phyloP scores from a whole-genome alignment of 1,284 basidiomycete species.

The Stygiomarasmius scandens region DNA sequence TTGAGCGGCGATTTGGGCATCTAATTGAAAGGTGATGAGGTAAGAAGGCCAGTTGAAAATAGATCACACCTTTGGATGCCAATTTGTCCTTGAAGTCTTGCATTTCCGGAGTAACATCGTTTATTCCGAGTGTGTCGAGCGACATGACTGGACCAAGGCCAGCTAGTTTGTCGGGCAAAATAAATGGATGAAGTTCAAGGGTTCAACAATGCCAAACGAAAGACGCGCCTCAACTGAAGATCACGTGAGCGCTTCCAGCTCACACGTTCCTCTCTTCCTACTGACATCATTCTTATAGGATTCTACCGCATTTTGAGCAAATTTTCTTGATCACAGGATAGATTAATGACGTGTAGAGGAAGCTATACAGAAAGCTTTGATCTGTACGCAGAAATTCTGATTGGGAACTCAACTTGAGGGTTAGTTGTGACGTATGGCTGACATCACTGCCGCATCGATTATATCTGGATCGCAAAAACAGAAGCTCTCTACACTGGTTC shows the following conservation, averaged over 20 bases:
- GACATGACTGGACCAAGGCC: constrained; percentile 45
- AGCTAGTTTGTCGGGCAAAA: background rate
- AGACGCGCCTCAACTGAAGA: background rate
- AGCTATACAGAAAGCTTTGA: no score
- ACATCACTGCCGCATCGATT: no score
- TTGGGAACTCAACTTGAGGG: no score
- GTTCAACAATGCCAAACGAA: background rate
- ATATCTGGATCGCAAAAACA: no score
- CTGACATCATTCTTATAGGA: no score
- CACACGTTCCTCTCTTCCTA: no score
- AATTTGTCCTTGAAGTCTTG: constrained; percentile 60
- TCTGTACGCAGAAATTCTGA: no score
- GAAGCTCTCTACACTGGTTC: no score
- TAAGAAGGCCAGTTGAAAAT: background rate
- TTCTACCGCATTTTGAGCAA: no score
- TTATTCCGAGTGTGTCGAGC: constrained; percentile 56
- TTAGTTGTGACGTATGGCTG: no score
- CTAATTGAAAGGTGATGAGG: constrained; percentile 34
- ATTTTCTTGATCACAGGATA: no score
- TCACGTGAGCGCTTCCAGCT: constrained; percentile 17
- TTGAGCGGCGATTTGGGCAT: constrained; percentile 60
- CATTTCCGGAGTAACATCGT: constrained; percentile 64
- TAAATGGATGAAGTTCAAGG: background rate
- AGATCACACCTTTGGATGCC: constrained; percentile 60
- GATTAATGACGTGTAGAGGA: no score